A percentile compares a stretch with the other conserved stretches of the same genome.
Conservation (phyloP, 2,329 filamentous ascomycete species). For the Scedosporium minutisporum region DNA sequence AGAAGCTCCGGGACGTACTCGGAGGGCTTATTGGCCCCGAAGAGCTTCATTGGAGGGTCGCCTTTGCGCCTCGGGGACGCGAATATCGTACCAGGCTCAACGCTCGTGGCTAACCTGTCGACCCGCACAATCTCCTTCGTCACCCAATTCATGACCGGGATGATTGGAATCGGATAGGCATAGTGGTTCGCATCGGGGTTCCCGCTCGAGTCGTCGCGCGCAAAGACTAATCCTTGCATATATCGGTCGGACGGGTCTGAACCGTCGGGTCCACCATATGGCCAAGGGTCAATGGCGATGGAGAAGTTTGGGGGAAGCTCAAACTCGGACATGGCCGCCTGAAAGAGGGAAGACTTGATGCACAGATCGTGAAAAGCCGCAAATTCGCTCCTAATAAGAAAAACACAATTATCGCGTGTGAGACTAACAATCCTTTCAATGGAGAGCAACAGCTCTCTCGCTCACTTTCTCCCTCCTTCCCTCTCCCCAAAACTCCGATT, state of each 20-base stretch:
- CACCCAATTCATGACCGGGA: conserved; percentile 47
- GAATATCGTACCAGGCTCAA: conserved; percentile 28
- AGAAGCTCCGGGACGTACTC: conserved; percentile 45
- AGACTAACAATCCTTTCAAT: background rate
- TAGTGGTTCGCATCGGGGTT: conserved; percentile 53
- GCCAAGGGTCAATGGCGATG: conserved; percentile 50
- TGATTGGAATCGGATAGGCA: conserved; percentile 48
- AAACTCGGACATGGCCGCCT: conserved; percentile 36
- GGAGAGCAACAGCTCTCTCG: background rate
- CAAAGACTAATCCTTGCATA: conserved; percentile 42
- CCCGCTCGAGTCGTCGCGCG: conserved; percentile 28
- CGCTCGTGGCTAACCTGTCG: conserved; percentile 43
- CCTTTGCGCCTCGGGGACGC: background rate
- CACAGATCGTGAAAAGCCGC: conserved; percentile 28
- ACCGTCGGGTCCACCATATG: conserved; percentile 44
- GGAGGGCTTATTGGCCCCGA: conserved; percentile 28
- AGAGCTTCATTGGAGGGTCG: conserved; percentile 30
- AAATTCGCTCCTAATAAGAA: conserved; percentile 26
- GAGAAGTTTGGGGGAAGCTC: conserved; percentile 30
- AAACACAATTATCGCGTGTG: background rate
- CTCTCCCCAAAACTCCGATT: too few species aligned
- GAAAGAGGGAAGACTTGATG: conserved; percentile 32
- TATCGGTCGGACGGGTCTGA: conserved; percentile 29
- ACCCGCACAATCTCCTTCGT: conserved; percentile 46
- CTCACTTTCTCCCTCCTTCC: background rate